These are phyloP conservation scores for Athelia sp. DNA, from an alignment of 1,284 basidiomycete species.

Conservation along the genomic window DNA sequence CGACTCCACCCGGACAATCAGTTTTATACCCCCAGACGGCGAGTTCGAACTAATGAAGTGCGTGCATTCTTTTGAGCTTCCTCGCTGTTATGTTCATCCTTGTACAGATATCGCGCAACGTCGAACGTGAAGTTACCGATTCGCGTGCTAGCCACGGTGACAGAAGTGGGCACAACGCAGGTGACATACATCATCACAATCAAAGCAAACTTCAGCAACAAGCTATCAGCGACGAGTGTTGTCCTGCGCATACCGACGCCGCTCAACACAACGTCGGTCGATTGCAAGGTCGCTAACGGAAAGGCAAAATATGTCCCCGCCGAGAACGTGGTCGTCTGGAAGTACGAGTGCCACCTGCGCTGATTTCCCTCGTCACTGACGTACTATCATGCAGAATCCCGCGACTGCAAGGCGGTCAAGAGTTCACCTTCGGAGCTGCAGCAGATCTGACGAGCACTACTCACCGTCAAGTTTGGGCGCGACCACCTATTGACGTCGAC, in stretches of 20 bases:
- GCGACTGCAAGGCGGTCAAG: constrained; percentile 88
- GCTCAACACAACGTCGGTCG: constrained; percentile 87
- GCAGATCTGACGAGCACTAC: constrained; percentile 87
- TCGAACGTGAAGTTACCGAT: constrained; percentile 94
- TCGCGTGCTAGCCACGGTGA: constrained; percentile 86
- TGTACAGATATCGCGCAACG: constrained; percentile 85
- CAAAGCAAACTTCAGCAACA: constrained; percentile 86
- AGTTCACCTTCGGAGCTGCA: constrained; percentile 81
- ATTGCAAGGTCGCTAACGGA: constrained; percentile 86
- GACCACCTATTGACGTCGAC: constrained; percentile 96
- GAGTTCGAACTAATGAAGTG: constrained; percentile 98
- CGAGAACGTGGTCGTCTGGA: constrained; percentile 97
- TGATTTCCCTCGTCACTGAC: background rate
- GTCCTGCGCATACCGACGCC: constrained; percentile 95
- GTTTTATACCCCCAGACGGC: constrained; percentile 96
- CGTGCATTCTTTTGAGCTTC: constrained; percentile 8
- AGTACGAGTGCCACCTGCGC: constrained; percentile 52
- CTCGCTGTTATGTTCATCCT: constrained; percentile 5
- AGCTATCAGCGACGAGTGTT: constrained; percentile 91
- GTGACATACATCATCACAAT: constrained; percentile 91
- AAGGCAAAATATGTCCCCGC: constrained; percentile 97
- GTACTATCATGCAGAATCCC: constrained; percentile 61
- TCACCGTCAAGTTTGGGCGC: constrained; percentile 89
- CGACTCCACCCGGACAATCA: constrained; percentile 89
- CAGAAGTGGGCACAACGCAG: constrained; percentile 86